Base-by-base conservation (phyloP, 2,329 filamentous ascomycete genomes). In the Calonectria honghensis region DNA sequence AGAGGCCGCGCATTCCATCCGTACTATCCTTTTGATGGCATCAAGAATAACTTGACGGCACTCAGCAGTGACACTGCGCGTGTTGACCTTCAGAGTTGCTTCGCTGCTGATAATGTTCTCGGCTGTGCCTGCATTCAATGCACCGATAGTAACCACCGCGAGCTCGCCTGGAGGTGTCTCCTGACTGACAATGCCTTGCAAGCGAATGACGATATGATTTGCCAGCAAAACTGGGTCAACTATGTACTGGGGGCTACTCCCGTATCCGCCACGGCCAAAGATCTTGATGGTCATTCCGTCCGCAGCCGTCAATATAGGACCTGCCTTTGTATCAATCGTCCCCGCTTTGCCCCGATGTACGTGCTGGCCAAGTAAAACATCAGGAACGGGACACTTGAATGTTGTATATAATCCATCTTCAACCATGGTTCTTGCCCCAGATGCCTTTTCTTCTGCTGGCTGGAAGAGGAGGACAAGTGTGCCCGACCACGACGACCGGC, bases 391-490 rank as follows among this genome's bases (percentile, higher is more conserved):
- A 6, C 83, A 70, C n/a, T 39, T 32, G n/a, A 41, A 14, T 0
- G 70, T 73, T 1, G 77, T 77, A 63, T 83, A 86, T 3, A 86
- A 78, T 0, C 84, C 85, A 18, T 83, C 85, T 1, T 86, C 83
- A 0, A 86, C 79, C 85, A 87, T 86, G 9, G 79, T 80, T 24
- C 82, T 77, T 0, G 93, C 93, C 0, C 93, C 93, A 0, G 86
- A 87, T 0, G 89, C 91, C 1, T 89, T 86, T 81, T 95, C 93
- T 81, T 94, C 93, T 2, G 90, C 89, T 0, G 93, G 93, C 78
- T 95, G 93, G 81, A 94, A 95, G 3, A 91, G 82, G 9, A 93
- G 81, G 6, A 95, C 84, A 27, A 94, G 78, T 0, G 91, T 94
- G 0, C 93, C 93, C 13, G 81, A 85, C 93, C 93, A 95, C 0